phyloP scores from a whole-genome alignment of 441 rosid genomes.

The Syzygium syzygioides region DNA sequence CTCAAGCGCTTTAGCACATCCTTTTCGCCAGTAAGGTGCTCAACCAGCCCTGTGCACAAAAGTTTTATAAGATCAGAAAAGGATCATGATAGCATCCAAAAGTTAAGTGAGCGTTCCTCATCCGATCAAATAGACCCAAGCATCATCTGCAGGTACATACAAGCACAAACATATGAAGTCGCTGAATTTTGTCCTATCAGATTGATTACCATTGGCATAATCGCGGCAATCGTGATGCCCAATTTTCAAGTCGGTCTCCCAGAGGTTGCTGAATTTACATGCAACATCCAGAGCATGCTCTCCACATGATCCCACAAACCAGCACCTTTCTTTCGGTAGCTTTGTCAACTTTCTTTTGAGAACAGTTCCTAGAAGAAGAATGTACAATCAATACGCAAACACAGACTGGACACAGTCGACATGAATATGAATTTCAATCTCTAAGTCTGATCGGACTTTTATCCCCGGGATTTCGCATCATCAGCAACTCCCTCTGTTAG shows the following conservation, averaged over 20 bases:
- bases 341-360: constrained; percentile 32
- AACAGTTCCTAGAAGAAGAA: constrained; percentile 31
- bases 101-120: background rate
- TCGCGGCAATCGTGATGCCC: constrained; percentile 64
- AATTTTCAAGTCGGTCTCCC: constrained; percentile 55
- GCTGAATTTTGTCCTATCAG: background rate
- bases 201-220: constrained; percentile 50
- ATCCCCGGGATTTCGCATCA: background rate
- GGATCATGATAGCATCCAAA: background rate
- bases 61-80: background rate
- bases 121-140: background rate
- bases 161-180: background rate
- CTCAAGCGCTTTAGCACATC: constrained; percentile 35
- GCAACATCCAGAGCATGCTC: constrained; percentile 32
- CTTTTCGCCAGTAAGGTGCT: constrained; percentile 53
- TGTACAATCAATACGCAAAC: background rate
- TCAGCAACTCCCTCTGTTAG: background rate
- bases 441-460: background rate
- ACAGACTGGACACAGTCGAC: background rate
- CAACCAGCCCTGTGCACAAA: constrained; percentile 41
- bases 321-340: constrained; percentile 46
- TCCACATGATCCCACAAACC: constrained; percentile 48
- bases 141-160: background rate
- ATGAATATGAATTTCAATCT: background rate
- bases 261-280: constrained; percentile 28